Evolutionary conservation across 495 filamentous ascomycete species (phyloP), one percentile per base, ranked within the genome.

Genomic region (Elasticomyces elasticus): DNA sequence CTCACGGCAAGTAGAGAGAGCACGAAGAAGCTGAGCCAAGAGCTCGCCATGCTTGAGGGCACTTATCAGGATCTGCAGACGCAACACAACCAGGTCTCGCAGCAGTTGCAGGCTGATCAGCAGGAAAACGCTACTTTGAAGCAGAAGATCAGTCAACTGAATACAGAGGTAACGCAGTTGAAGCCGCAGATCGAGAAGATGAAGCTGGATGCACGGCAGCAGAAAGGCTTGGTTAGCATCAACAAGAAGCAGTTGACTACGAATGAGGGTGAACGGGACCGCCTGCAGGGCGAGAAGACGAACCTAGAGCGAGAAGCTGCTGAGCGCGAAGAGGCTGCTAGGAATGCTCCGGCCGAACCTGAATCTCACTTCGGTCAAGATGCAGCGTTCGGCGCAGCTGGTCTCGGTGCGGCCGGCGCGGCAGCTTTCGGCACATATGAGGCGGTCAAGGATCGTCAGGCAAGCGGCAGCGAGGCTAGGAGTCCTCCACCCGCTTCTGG

Each of bases 201-300:
- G 49, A 84, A 87, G 64, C 85, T 81, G 11, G 87, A 92, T 58
- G 87, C 89, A 35, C 81, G 92, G 20, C 92, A 95, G 65, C 89
- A 96, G 70, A 95, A 94, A 69, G 92, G 92, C 10, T 70, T 95
- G 40, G 92, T 94, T 41, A 88, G 94, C 4, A 97, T 98, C 69
- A 94, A 94, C 72, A 96, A 94, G 72, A 97, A 98, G 71, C 92
- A 98, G 71, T 75, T 96, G 44, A 77, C 85, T 31, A 95, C 91
- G 1, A 83, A 82, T 55, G 94, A 98, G 67, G 78, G 75, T 27
- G 92, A 97, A 62, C 77, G 84, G 15, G 90, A 95, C 38, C 91
- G 86, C 69, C 66, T 92, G 35, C 87, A 89, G 69, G 69, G 69
- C 7, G 89, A 95, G 60, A 83, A 86, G 35, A 82, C 85, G 26